Percentiles rank a stretch among this genome's conserved stretches.
Conservation (phyloP, 2,329 filamentous ascomycete genomes). For the Sclerotinia sclerotiorum region DNA sequence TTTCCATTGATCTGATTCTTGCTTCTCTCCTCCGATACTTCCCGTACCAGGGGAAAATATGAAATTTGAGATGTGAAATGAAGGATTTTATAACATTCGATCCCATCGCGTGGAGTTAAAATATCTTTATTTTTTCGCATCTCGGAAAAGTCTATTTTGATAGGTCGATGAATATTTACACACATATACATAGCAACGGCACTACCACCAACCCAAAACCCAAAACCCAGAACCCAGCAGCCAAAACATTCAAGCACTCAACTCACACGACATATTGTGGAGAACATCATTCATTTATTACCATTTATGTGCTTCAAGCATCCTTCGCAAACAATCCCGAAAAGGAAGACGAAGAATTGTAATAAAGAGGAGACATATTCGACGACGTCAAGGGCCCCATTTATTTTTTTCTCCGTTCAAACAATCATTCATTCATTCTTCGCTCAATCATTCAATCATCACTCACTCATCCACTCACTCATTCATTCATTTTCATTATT, state of each 20-base stretch:
- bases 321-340: background rate
- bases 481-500: too few relatives aligned
- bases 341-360: background rate
- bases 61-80: too few relatives aligned
- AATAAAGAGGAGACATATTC: background rate
- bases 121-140: too few relatives aligned
- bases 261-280: background rate
- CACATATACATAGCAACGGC: constrained; percentile 11
- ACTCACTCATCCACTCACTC: too few relatives aligned
- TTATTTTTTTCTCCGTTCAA: background rate
- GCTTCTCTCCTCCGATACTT: too few relatives aligned
- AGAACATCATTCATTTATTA: background rate
- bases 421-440: background rate
- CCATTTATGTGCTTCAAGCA: background rate
- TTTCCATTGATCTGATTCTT: too few relatives aligned
- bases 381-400: background rate
- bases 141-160: background rate
- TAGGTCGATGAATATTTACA: constrained; percentile 2
- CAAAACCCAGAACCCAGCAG: background rate
- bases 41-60: too few relatives aligned
- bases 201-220: constrained; percentile 2
- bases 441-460: too few relatives aligned
- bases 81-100: too few relatives aligned
- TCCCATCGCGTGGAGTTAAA: too few relatives aligned
- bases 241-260: background rate